Conservation (phyloP, 805 yeast species). For the Huiozyma naganishii region DNA sequence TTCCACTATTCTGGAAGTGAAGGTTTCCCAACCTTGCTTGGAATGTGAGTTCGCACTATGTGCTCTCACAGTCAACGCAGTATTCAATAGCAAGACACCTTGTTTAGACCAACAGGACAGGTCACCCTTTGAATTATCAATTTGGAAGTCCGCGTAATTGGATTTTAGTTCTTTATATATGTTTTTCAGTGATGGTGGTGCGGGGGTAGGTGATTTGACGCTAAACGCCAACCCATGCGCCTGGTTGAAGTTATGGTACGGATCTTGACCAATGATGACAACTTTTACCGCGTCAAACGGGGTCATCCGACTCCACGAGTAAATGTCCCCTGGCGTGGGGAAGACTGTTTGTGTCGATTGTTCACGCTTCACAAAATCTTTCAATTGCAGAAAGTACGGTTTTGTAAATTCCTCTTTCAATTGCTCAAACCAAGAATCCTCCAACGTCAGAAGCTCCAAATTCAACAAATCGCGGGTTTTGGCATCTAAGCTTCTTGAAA, state of each 20-base stretch:
- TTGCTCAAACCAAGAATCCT: slow-evolving; percentile 66
- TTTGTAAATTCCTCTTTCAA: slow-evolving; percentile 66
- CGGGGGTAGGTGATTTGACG: slow-evolving; percentile 71
- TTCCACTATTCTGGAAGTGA: slow-evolving; percentile 64
- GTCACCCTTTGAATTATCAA: slow-evolving; percentile 42
- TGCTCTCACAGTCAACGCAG: slow-evolving; percentile 84
- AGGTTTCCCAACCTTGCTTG: slow-evolving; percentile 81
- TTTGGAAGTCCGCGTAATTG: slow-evolving; percentile 60
- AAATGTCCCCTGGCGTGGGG: slow-evolving; percentile 69
- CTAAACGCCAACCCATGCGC: slow-evolving; percentile 96
- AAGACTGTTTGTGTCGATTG: slow-evolving; percentile 43
- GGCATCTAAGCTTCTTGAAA: background rate
- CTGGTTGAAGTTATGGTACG: slow-evolving; percentile 84
- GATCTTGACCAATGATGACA: slow-evolving; percentile 88
- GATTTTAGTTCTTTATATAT: slow-evolving; percentile 71
- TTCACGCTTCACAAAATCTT: slow-evolving; percentile 47
- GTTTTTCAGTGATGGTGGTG: slow-evolving; percentile 82
- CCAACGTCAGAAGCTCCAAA: slow-evolving; percentile 58
- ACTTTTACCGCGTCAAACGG: slow-evolving; percentile 68
- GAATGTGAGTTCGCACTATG: slow-evolving; percentile 92
- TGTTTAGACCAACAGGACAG: slow-evolving; percentile 75
- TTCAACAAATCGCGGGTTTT: slow-evolving; percentile 1
- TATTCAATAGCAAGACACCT: slow-evolving; percentile 81
- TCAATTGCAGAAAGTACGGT: slow-evolving; percentile 71
- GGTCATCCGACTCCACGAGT: slow-evolving; percentile 85